Conservation (phyloP, 495 filamentous ascomycete species). For the Penicillium coffeae region DNA sequence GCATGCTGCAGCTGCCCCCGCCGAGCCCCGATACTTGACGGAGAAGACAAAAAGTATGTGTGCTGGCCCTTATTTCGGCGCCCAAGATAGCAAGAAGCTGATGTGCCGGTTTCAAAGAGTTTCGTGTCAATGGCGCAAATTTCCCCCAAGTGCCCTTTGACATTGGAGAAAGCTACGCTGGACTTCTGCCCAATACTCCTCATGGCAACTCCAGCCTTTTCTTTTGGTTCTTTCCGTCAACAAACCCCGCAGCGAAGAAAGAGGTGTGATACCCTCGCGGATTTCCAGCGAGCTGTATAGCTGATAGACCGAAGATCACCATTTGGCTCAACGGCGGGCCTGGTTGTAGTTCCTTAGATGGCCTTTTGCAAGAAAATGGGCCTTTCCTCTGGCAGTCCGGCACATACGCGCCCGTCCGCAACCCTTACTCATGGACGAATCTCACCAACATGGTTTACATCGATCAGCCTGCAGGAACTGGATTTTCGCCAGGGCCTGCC, state of each 20-base stretch:
- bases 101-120: slow-evolving; percentile 49
- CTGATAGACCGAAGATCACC: slow-evolving; percentile 41
- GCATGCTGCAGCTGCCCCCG: neutral
- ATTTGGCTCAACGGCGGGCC: slow-evolving; percentile 72
- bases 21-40: slow-evolving; percentile 13
- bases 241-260: slow-evolving; percentile 49
- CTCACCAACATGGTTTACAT: slow-evolving; percentile 74
- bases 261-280: slow-evolving; percentile 50
- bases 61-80: neutral
- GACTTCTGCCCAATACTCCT: slow-evolving; percentile 64
- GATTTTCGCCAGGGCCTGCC: slow-evolving; percentile 60
- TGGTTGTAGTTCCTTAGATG: slow-evolving; percentile 66
- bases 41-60: slow-evolving; percentile 15
- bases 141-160: slow-evolving; percentile 74
- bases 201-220: slow-evolving; percentile 54
- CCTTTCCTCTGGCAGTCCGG: slow-evolving; percentile 73
- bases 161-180: slow-evolving; percentile 73
- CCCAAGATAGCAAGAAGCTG: neutral
- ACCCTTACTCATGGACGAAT: slow-evolving; percentile 68
- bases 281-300: neutral
- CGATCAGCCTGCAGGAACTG: slow-evolving; percentile 76
- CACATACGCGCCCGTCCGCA: slow-evolving; percentile 57
- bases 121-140: slow-evolving; percentile 59
- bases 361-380: slow-evolving; percentile 71
- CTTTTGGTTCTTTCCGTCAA: slow-evolving; percentile 74